Evolutionary conservation across 306 rosid species (phyloP).

Genomic region (Sophora flavescens): DNA sequence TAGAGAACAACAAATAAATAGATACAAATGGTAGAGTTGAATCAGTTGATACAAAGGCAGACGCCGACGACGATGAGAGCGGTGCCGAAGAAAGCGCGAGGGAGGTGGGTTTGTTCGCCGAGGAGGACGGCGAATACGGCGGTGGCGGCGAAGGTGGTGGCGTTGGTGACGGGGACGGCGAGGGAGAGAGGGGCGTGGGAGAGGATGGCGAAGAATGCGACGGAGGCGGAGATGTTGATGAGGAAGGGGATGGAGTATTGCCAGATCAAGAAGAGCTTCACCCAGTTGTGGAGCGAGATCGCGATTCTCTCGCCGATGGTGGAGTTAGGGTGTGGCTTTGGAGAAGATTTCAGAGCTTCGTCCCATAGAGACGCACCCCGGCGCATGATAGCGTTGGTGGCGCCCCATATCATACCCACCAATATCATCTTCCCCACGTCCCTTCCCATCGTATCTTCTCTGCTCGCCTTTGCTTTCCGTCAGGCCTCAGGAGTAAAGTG

Average conservation of each 20-base stretch:
- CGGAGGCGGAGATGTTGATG: conserved; percentile 88
- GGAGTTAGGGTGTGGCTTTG: conserved; percentile 39
- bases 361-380: conserved; percentile 90
- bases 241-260: conserved; percentile 81
- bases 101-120: conserved; percentile 71
- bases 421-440: conserved; percentile 85
- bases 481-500: neutral
- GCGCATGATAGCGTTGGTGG: conserved; percentile 93
- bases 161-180: conserved; percentile 94
- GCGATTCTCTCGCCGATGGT: conserved; percentile 39
- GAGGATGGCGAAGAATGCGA: conserved; percentile 84
- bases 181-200: conserved; percentile 82
- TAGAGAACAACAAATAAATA: neutral
- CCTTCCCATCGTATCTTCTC: conserved; percentile 44
- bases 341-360: conserved; percentile 66
- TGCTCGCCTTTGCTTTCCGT: no score
- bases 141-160: conserved; percentile 91
- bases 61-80: conserved; percentile 75
- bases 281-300: conserved; percentile 65
- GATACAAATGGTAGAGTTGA: conserved; percentile 40
- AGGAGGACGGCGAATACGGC: conserved; percentile 74
- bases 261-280: conserved; percentile 82
- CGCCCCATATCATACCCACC: conserved; percentile 90
- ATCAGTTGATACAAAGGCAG: conserved; percentile 76
- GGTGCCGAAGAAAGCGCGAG: conserved; percentile 73